Base-by-base conservation (phyloP, 345 rosid species). In the Erucastrum elatum region DNA sequence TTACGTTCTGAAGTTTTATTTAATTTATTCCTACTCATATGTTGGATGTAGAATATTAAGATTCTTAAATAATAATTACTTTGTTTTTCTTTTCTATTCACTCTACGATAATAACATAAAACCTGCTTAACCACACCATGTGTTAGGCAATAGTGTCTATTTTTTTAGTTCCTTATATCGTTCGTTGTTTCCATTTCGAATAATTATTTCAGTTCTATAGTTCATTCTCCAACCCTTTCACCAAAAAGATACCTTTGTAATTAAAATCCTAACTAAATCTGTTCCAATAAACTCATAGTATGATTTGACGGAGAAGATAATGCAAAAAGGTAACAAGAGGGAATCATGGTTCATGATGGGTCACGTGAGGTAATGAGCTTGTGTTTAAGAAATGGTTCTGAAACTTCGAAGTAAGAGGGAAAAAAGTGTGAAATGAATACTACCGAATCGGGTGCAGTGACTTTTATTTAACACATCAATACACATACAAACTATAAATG, bases 371-470 rank as follows among this genome's bases (percentile, higher is more conserved):
- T 41, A 55, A 44, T 12, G 65, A 72, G 74, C 39, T 78, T 77
- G 59, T 59, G 60, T 71, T 66, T 59, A n/a, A 29, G 30, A 44
- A 64, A 25, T 79, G 74, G 77, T 71, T 71, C 72, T 64, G 72
- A 71, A 64, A 64, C 71, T 11, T 77, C 0, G 16, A 70, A 76
- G 10, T 49, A 62, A 69, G 70, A 77, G 71, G 63, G 44, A 65
- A 65, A 68, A 66, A 80, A 62, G 79, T 80, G 71, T 69, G 79
- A 80, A 80, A 63, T 39, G 37, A 70, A 80, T 80, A 53, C 58
- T n/a, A 80, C 53, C 75, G 70, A 60, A 73, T 73, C 77, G 44
- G 77, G 74, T 44, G 81, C 68, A 73, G 74, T 73, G 78, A 74
- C 78, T 79, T 12, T 29, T 29, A 29, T 79, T 68, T 73, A 59